phyloP scores from a whole-genome alignment of 768 basidiomycete species.

The Russula brevipes region DNA sequence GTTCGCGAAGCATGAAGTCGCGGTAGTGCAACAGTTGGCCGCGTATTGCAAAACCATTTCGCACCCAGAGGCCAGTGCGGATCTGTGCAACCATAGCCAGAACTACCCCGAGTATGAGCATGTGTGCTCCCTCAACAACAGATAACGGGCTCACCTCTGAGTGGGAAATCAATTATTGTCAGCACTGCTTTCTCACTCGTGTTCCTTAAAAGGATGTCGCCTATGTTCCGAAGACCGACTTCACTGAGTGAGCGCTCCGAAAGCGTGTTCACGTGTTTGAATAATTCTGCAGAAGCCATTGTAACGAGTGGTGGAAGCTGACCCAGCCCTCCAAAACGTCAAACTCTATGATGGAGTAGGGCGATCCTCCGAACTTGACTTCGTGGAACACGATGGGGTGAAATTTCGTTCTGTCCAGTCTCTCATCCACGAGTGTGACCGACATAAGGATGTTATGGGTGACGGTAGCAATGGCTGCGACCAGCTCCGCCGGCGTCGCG shows the following conservation, averaged over 20 bases:
- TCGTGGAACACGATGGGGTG: slow-evolving; percentile 56
- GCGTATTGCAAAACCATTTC: slow-evolving; percentile 93
- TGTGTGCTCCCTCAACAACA: not conserved
- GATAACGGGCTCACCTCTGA: slow-evolving; percentile 58
- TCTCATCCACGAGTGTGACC: slow-evolving; percentile 60
- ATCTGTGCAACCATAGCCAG: slow-evolving; percentile 92
- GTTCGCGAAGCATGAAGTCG: slow-evolving; percentile 91
- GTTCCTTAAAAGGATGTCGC: slow-evolving; percentile 56
- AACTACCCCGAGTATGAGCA: slow-evolving; percentile 40
- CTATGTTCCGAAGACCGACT: slow-evolving; percentile 49
- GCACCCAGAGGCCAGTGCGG: slow-evolving; percentile 92
- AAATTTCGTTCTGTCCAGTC: slow-evolving; percentile 64
- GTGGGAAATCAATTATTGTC: slow-evolving; percentile 79
- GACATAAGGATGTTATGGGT: slow-evolving; percentile 68
- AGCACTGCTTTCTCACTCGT: slow-evolving; percentile 65
- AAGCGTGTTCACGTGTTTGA: slow-evolving; percentile 75
- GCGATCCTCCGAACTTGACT: slow-evolving; percentile 55
- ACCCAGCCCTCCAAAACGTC: slow-evolving; percentile 78
- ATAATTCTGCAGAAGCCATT: slow-evolving; percentile 83
- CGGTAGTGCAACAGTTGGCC: slow-evolving; percentile 94
- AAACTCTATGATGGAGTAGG: slow-evolving; percentile 66
- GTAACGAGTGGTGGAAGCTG: slow-evolving; percentile 88
- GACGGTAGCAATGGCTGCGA: slow-evolving; percentile 62
- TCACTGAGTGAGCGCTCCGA: slow-evolving; percentile 48
- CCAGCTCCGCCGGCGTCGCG: slow-evolving; percentile 52